Evolutionary conservation across 2,329 filamentous ascomycete species (phyloP), one percentile per base, ranked within the genome.

Genomic region (Bipolaris gigantea): DNA sequence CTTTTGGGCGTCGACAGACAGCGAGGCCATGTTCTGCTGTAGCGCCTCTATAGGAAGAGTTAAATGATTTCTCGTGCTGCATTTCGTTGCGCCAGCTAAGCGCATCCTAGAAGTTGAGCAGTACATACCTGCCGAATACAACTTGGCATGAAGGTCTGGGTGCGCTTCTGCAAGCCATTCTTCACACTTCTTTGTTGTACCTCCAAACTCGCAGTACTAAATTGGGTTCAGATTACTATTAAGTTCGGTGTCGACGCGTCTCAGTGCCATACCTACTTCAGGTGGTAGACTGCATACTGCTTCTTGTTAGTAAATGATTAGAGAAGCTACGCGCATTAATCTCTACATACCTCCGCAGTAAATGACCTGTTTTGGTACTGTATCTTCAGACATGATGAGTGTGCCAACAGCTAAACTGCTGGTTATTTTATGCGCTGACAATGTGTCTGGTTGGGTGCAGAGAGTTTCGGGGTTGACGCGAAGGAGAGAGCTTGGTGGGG

Each of bases 151-250:
- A 74, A 97, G 79, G 42, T 83, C 81, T 3, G 86, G 84, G 66
- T 96, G 83, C 62, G 86, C 83, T 61, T 87, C 84, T 69, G 90
- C 80, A 18, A 99, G 86, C 94, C 94, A 99, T 75, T 97, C 92
- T 76, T 93, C 89, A 79, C 94, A 99, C 79, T 97, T 99, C 78
- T 92, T 96, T 21, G 89, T 88, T 35, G 92, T 97, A 62, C 92
- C 93, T 71, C 94, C 94, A 77, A 97, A 97, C 79, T 99, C 94
- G 81, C 94, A 99, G 80, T 97, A 99, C 94, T 97, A 78, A 9
- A 13, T 33, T 6, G 13, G 8, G 25, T 19, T n/a, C 9, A 5
- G 15, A 38, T 71, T 38, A 70, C 60, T 19, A 3, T 27, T 38
- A 5, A 36, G 25, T 16, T 42, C 15, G 15, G 2, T 43, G 4